Base-by-base conservation (phyloP, 2,329 filamentous ascomycete genomes). In the Helotiales sp. region DNA sequence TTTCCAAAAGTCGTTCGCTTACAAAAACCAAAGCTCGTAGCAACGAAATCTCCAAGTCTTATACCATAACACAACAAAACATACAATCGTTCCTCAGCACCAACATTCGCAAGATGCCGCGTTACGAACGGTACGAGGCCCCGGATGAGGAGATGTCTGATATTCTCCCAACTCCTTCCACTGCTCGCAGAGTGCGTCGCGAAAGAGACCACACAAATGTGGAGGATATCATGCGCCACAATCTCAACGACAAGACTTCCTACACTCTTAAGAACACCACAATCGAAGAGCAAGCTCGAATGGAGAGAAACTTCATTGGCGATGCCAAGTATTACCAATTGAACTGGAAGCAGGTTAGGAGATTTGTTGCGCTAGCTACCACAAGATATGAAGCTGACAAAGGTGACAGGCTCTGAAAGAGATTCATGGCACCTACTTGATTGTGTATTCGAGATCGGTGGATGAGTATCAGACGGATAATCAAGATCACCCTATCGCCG, bases 231-330 rank as follows among this genome's bases (percentile, higher is more conserved):
- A 31, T 48, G 9, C 13, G 4, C 3, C 15, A 48, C 8, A 48
- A 30, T 22, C 12, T 48, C 17, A 33, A 48, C 46, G 46, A 48
- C 12, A n/a, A 19, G 46, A 19, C 29, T 10, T 30, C 46, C 17
- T 48, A 48, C 29, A 3, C 46, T 6, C 29, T 48, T 10, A 2
- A 7, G 3, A 48, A 19, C 13, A 48, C 46, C 17, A 55, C 38
- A n/a, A 15, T 42, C 8, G 36, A 46, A 29, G 24, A 51, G 48
- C 54, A 52, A 17, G 36, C 54, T n/a, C 12, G 8, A 38, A 5
- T 17, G 12, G 54, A 56, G 30, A 8, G 15, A 8, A 33, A 46
- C 10, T 56, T 56, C 24, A 24, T 52, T 13, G 54, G 54, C 13
- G 24, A 25, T 15, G 54, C 54, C 1, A 12, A 47, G 2, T 56